phyloP scores from a whole-genome alignment of 2,329 filamentous ascomycete species.

The Cercospora sesami region DNA sequence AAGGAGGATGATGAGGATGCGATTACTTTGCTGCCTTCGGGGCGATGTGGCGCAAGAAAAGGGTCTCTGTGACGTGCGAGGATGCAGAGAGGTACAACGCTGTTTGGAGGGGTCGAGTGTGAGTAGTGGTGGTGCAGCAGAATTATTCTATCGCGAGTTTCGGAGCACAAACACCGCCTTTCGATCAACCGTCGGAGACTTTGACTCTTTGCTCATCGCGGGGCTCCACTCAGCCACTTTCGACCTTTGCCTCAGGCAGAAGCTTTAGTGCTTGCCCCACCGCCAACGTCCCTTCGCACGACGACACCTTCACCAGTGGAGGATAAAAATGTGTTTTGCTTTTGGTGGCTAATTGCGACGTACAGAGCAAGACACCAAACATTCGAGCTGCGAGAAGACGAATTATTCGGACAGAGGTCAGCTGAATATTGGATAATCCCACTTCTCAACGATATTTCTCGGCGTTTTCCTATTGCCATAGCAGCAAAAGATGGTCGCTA shows the following conservation, averaged over 20 bases:
- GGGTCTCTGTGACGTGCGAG: not conserved
- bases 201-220: not conserved
- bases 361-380: not conserved
- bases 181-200: not conserved
- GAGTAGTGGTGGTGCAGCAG: not conserved
- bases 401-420: not conserved
- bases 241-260: not conserved
- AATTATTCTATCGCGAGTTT: slow-evolving; percentile 1
- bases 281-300: not conserved
- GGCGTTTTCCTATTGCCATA: not conserved
- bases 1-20: not conserved
- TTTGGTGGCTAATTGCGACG: not conserved
- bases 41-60: not conserved
- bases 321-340: not conserved
- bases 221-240: not conserved
- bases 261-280: not conserved
- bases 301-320: not conserved
- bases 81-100: not conserved
- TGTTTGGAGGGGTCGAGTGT: not conserved
- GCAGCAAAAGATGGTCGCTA: not conserved
- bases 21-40: not conserved
- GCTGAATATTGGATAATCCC: not conserved
- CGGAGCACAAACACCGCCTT: slow-evolving; percentile 1
- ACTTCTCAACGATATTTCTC: not conserved
- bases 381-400: not conserved